Conservation (phyloP, 1,284 basidiomycete species). For the Inonotus hispidus region DNA sequence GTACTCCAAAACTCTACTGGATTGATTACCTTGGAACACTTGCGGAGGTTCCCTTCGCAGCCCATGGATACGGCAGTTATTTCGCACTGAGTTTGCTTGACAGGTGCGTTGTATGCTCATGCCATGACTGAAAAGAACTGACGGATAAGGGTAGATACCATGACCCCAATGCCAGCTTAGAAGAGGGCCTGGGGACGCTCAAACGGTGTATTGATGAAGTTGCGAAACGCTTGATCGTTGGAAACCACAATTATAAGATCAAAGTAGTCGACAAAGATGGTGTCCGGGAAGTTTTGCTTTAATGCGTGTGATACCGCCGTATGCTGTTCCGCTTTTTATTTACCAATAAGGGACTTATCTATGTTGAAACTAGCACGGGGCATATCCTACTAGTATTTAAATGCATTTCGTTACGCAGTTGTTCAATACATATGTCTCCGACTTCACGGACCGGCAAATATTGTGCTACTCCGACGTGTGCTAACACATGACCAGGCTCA, state of each 20-base stretch:
- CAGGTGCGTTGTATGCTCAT: slow-evolving; percentile 43
- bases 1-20: slow-evolving; percentile 86
- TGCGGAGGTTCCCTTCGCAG: slow-evolving; percentile 86
- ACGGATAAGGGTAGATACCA: slow-evolving; percentile 56
- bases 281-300: slow-evolving; percentile 46
- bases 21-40: slow-evolving; percentile 93
- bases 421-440: too few relatives aligned
- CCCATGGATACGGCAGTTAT: slow-evolving; percentile 94
- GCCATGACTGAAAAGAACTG: not conserved
- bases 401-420: too few relatives aligned
- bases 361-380: too few relatives aligned
- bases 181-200: slow-evolving; percentile 82
- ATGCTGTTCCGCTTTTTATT: too few relatives aligned
- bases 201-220: slow-evolving; percentile 88
- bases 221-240: slow-evolving; percentile 79
- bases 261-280: slow-evolving; percentile 92
- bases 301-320: not conserved
- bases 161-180: slow-evolving; percentile 74
- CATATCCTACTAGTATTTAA: too few relatives aligned
- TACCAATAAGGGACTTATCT: too few relatives aligned
- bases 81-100: slow-evolving; percentile 92
- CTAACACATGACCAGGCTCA: too few relatives aligned
- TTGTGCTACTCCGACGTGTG: too few relatives aligned
- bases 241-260: slow-evolving; percentile 80
- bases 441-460: too few relatives aligned